Evolutionary conservation across 305 asterid genomes (phyloP), one percentile per base, ranked within the genome.

Genomic region (Solanum aculeatissimum): DNA sequence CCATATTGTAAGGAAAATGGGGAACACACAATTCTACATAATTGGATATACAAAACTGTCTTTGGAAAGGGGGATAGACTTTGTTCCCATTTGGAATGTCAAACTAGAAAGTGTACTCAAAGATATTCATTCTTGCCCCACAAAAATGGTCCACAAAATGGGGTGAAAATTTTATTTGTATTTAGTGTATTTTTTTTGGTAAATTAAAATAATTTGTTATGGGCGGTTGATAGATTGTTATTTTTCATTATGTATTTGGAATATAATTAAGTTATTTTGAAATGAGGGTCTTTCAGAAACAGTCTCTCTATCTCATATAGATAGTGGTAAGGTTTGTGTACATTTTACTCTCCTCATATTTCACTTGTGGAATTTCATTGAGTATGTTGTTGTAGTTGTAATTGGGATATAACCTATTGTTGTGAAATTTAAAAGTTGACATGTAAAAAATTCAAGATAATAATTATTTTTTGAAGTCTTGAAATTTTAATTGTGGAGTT

Each of bases 261-360:
- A n/a, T n/a, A n/a, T n/a, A n/a, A n/a, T n/a, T n/a, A n/a, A n/a
- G n/a, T n/a, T n/a, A n/a, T n/a, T n/a, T n/a, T n/a, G n/a, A n/a
- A n/a, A n/a, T n/a, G n/a, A n/a, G 5, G 40, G 1, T 35, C 7
- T 4, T 35, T 0, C 1, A 1, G 0, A 6, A 35, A 35, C 0
- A 35, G 0, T 35, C 6, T 35, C 40, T 35, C 1, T 35, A 35
- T 35, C 1, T 35, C 40, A n/a, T 35, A 4, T 35, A 35, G 40
- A 4, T 35, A 6, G 6, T 32, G 38, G 4, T 32, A 32, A n/a
- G n/a, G n/a, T n/a, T n/a, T n/a, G n/a, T n/a, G n/a, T n/a, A n/a
- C n/a, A n/a, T n/a, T n/a, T n/a, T n/a, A n/a, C n/a, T n/a, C n/a
- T n/a, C n/a, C n/a, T n/a, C 40, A 35, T 0, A 35, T 1, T 1